Percentiles rank a stretch among this genome's conserved stretches.
phyloP scores from a whole-genome alignment of 2,329 filamentous ascomycete species.

The Aspergillus sp. region DNA sequence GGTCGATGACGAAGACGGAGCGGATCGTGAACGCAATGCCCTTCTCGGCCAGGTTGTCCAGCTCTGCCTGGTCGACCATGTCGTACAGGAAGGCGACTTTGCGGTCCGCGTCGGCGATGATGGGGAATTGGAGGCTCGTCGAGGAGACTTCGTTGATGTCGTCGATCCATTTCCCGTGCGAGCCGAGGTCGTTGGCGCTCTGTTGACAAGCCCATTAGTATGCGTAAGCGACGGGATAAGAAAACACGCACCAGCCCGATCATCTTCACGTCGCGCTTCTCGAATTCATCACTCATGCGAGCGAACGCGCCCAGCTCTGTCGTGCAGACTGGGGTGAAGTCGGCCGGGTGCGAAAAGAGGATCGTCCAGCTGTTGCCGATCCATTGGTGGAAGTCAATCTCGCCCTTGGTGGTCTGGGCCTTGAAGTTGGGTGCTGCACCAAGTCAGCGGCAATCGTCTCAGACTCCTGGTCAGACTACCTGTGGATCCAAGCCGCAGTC shows the following conservation, averaged over 20 bases:
- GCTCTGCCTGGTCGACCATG: constrained; percentile 76
- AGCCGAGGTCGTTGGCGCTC: constrained; percentile 70
- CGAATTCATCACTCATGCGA: constrained; percentile 79
- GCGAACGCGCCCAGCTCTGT: constrained; percentile 91
- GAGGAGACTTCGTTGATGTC: constrained; percentile 75
- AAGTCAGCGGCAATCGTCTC: neutral
- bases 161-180: constrained; percentile 77
- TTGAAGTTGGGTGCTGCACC: constrained; percentile 56
- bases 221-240: neutral
- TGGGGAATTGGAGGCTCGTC: constrained; percentile 63
- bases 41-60: constrained; percentile 70
- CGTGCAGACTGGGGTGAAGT: constrained; percentile 93
- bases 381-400: constrained; percentile 61
- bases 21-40: constrained; percentile 76
- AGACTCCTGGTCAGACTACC: constrained; percentile 10
- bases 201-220: constrained; percentile 9
- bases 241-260: constrained; percentile 61
- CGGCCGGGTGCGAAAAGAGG: constrained; percentile 61
- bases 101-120: constrained; percentile 72
- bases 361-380: constrained; percentile 60
- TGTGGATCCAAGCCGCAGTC: constrained; percentile 26
- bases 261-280: constrained; percentile 78
- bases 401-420: constrained; percentile 55
- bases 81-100: constrained; percentile 68
- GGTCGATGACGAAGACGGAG: constrained; percentile 90